Base-by-base conservation (phyloP, 345 rosid genomes). In the Erysimum cheiranthoides region DNA sequence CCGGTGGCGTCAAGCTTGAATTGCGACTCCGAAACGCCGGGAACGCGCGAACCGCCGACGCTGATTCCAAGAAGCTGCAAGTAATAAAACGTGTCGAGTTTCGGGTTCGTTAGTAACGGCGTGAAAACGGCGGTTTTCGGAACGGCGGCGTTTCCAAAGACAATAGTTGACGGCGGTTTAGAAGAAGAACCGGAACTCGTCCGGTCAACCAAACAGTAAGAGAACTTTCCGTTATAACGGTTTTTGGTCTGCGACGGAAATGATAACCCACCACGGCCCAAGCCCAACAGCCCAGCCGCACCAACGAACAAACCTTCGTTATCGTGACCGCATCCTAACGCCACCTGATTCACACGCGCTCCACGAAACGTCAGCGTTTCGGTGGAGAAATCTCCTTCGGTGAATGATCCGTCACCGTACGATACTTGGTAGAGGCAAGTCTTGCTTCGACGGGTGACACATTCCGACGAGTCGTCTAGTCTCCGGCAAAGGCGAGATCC, bases 361-460 rank as follows among this genome's bases (percentile, higher is more conserved):
- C 86, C 68, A 0, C 86, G 83, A 81, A 95, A 95, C 70, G 93
- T 79, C 70, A 95, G 75, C 61, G 97, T 95, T 70, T 92, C 99
- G 3, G 90, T 90, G 28, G 91, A 84, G 79, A 90, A 86, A 18
- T 92, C 93, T 11, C 99, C 99, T 4, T 50, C 47, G 7, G 97
- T 94, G 81, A 90, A 86, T 12, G 99, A 94, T 4, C 97, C 96
- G 70, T 94, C 99, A 14, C 97, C 97, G 81, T 94, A 92, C 12
- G 95, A 80, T 10, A 92, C 96, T 79, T 89, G 89, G 62, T 92
- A 95, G 42, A 89, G 87, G 66, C 99, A 95, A 9, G 73, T 79
- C 68, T 79, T 83, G 45, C 73, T 78, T 39, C 72, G 73, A 3
- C 61, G 56, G 35, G 66, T 84, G 9, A 61, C 68, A 60, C 88